phyloP scores from a whole-genome alignment of 2,329 filamentous ascomycete genomes.

The Ceratocystis destructans region DNA sequence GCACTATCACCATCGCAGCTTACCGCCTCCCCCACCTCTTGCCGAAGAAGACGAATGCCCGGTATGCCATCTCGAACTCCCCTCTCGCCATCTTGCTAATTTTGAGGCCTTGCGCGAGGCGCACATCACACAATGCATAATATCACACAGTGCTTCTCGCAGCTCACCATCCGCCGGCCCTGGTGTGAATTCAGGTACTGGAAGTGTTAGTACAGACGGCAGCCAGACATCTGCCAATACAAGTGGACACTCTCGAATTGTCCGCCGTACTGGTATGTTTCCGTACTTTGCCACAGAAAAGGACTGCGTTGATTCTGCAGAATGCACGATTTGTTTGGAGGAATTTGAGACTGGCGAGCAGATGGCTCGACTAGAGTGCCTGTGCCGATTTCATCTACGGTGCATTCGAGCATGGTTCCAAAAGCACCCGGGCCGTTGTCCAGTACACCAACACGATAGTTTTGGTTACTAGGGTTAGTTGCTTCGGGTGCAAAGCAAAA shows the following conservation, averaged over 20 bases:
- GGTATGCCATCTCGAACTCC: constrained; percentile 59
- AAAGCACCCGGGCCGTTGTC: constrained; percentile 48
- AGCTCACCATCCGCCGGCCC: neutral
- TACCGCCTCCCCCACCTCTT: constrained; percentile 36
- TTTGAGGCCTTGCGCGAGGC: constrained; percentile 41
- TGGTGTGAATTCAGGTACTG: neutral
- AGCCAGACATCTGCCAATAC: neutral
- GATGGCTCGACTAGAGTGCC: constrained; percentile 54
- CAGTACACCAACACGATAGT: constrained; percentile 51
- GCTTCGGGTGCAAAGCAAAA: no score
- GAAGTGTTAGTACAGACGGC: neutral
- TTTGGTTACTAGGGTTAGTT: constrained; percentile 32
- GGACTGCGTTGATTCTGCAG: constrained; percentile 52
- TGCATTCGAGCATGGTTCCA: constrained; percentile 52
- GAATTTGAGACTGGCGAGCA: constrained; percentile 48
- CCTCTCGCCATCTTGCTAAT: constrained; percentile 40
- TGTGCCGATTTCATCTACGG: constrained; percentile 48
- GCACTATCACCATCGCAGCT: constrained; percentile 26
- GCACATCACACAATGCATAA: constrained; percentile 47
- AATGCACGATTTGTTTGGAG: constrained; percentile 55
- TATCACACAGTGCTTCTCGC: constrained; percentile 37
- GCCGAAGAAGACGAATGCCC: constrained; percentile 69
- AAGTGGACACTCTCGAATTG: constrained; percentile 24
- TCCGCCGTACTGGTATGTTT: constrained; percentile 46
- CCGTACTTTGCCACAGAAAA: constrained; percentile 52